Evolutionary conservation across 1,284 basidiomycete genomes (phyloP).

Genomic region (Porogramme epimiltina): DNA sequence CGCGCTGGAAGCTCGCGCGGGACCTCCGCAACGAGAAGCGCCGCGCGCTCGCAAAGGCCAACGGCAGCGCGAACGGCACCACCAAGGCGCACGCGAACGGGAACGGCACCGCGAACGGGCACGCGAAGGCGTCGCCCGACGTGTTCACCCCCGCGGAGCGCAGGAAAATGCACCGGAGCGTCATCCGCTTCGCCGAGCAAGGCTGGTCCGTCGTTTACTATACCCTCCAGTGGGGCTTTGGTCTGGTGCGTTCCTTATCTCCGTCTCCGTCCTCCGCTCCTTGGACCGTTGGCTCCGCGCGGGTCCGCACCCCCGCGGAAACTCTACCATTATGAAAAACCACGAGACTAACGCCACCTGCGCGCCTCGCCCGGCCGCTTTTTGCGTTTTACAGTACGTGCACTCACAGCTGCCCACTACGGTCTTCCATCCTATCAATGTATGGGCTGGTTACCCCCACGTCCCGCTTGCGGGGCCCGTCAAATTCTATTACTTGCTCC

Average conservation of each 20-base stretch:
- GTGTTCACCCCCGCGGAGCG: constrained; percentile 40
- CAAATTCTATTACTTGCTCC: constrained; percentile 91
- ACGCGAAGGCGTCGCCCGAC: constrained; percentile 28
- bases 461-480: constrained; percentile 73
- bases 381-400: constrained; percentile 61
- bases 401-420: constrained; percentile 73
- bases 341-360: too few relatives aligned
- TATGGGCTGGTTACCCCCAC: constrained; percentile 88
- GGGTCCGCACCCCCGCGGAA: background rate
- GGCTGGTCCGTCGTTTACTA: constrained; percentile 90
- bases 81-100: constrained; percentile 34
- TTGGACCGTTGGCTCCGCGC: too few relatives aligned
- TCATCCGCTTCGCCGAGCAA: constrained; percentile 92
- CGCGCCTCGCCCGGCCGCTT: too few relatives aligned
- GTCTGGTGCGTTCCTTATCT: constrained; percentile 67
- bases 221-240: constrained; percentile 71
- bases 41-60: constrained; percentile 32
- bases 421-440: constrained; percentile 64
- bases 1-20: constrained; percentile 66
- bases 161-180: constrained; percentile 65
- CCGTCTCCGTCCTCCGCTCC: constrained; percentile 2
- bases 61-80: constrained; percentile 29
- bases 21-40: constrained; percentile 40
- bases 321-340: too few relatives aligned
- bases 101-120: constrained; percentile 30